These are phyloP conservation scores for Xanthoconium separans DNA, from an alignment of 1,284 basidiomycete species.

Conservation along the genomic window DNA sequence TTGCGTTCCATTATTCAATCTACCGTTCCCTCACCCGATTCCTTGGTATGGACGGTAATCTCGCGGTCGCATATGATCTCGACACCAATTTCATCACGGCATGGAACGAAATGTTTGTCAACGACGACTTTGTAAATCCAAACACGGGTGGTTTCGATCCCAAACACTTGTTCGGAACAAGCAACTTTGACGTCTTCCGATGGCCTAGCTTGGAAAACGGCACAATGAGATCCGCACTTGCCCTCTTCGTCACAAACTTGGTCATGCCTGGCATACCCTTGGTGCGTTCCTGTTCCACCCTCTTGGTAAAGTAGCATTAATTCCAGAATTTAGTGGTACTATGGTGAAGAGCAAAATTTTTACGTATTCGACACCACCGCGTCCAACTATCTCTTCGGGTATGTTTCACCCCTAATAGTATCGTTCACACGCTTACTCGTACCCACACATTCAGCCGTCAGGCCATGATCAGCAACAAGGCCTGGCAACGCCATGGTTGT, in stretches of 20 bases:
- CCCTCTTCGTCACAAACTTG: conserved; percentile 73
- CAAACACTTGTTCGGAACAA: conserved; percentile 83
- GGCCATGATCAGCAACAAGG: conserved; percentile 79
- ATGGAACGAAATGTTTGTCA: conserved; percentile 88
- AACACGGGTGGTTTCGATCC: conserved; percentile 70
- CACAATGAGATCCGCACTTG: conserved; percentile 71
- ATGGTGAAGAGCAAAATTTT: conserved; percentile 88
- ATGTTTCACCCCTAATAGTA: conserved; percentile 25
- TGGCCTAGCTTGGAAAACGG: conserved; percentile 89
- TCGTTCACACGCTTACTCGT: not conserved
- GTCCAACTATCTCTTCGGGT: conserved; percentile 86
- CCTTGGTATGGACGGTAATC: conserved; percentile 91
- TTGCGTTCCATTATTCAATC: conserved; percentile 90
- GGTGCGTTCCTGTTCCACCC: conserved; percentile 37
- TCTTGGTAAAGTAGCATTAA: conserved; percentile 6
- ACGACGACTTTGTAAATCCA: conserved; percentile 83
- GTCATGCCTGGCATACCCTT: conserved; percentile 87
- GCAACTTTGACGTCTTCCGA: conserved; percentile 91
- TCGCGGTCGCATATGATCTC: conserved; percentile 84
- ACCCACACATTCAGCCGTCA: conserved; percentile 63
- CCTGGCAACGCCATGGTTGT: conserved; percentile 92
- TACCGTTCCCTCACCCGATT: conserved; percentile 83
- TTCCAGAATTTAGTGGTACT: conserved; percentile 54
- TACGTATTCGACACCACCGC: conserved; percentile 84
- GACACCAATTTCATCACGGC: conserved; percentile 78